Evolutionary conservation across 352 stramenopile species (phyloP).

Genomic region (Phytophthora meadii): DNA sequence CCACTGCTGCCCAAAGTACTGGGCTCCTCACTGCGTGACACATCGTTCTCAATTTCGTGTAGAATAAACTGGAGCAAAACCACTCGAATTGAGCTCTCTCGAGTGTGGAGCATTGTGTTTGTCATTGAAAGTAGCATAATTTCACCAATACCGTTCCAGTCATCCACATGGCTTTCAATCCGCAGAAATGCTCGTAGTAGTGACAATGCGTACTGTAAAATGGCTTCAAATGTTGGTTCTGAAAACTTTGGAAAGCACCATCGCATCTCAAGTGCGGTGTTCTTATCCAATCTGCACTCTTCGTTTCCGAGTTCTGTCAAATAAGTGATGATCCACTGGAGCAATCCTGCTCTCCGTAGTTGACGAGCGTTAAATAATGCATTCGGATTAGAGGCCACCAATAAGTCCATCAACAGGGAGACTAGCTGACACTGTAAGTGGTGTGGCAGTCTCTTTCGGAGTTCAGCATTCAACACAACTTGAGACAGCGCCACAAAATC

Average conservation of each 20-base stretch:
- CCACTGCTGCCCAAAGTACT: background rate
- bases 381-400: conserved; percentile 68
- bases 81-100: conserved; percentile 42
- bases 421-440: conserved; percentile 65
- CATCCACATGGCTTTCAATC: conserved; percentile 67
- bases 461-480: conserved; percentile 56
- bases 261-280: conserved; percentile 41
- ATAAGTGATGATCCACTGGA: conserved; percentile 68
- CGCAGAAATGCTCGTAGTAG: conserved; percentile 55
- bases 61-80: conserved; percentile 63
- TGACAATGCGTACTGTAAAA: conserved; percentile 56
- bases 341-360: conserved; percentile 54
- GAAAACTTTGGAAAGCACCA: conserved; percentile 65
- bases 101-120: conserved; percentile 35
- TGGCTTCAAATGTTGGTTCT: conserved; percentile 43
- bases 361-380: conserved; percentile 81
- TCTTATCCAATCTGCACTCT: conserved; percentile 39
- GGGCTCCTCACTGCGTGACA: conserved; percentile 1
- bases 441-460: conserved; percentile 50
- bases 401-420: conserved; percentile 46
- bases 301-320: conserved; percentile 60
- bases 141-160: conserved; percentile 51
- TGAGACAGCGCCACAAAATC: conserved; percentile 58
- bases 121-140: conserved; percentile 61
- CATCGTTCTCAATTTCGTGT: conserved; percentile 61